These are phyloP conservation scores for Colletotrichum orchidophilum DNA, from an alignment of 2,329 filamentous ascomycete genomes.

Conservation along the genomic window DNA sequence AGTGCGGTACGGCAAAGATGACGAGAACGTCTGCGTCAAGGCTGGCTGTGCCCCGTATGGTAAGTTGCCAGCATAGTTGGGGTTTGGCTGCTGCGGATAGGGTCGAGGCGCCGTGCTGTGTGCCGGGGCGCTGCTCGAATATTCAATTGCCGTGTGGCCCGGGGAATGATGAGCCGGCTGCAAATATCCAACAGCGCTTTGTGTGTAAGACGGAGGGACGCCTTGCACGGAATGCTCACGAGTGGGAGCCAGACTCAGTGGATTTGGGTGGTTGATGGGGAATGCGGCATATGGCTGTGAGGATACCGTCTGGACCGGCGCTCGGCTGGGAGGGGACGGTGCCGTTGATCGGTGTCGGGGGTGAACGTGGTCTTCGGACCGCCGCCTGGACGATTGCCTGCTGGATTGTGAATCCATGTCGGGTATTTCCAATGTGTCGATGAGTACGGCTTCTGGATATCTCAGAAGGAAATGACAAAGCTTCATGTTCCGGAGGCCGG, in stretches of 20 bases:
- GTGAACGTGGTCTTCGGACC: neutral
- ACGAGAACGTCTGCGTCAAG: neutral
- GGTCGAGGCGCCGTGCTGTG: neutral
- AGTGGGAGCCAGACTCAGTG: neutral
- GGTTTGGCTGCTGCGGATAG: neutral
- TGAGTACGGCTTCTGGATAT: neutral
- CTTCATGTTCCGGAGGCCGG: neutral
- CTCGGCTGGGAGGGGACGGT: neutral
- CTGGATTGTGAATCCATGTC: neutral
- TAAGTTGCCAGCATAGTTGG: neutral
- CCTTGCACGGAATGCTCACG: neutral
- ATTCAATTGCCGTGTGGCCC: neutral
- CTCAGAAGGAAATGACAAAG: neutral
- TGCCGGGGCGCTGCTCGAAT: neutral
- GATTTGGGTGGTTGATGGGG: neutral
- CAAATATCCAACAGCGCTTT: neutral
- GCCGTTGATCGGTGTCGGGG: neutral
- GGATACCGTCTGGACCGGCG: neutral
- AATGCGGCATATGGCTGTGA: neutral
- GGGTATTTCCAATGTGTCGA: no score
- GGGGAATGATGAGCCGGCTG: neutral
- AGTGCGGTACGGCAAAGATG: neutral
- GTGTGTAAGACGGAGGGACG: neutral
- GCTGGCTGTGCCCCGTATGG: no score
- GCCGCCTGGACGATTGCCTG: neutral